These are phyloP conservation scores for Botrytis pseudocinerea DNA, from an alignment of 2,329 filamentous ascomycete species.

Conservation along the genomic window DNA sequence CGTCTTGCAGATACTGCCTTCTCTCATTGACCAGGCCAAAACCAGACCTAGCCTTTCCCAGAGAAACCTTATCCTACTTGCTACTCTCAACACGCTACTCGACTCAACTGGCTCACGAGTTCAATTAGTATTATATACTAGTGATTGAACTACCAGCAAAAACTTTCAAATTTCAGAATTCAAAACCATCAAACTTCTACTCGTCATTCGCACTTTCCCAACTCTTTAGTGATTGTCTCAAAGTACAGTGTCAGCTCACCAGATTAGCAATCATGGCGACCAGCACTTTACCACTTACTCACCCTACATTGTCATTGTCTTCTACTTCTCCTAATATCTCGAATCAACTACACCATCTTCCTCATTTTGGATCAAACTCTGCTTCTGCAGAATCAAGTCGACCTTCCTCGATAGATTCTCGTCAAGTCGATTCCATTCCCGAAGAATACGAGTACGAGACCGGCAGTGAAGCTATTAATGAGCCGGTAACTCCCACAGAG, in stretches of 20 bases:
- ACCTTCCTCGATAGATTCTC: constrained; percentile 34
- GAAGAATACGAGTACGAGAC: constrained; percentile 59
- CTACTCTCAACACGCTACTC: neutral
- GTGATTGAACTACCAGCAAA: neutral
- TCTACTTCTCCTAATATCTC: constrained; percentile 9
- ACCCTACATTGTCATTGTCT: constrained; percentile 17
- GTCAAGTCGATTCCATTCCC: constrained; percentile 54
- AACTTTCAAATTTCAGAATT: neutral
- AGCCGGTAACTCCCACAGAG: constrained; percentile 63
- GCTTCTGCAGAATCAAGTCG: constrained; percentile 28
- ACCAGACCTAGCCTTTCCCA: neutral
- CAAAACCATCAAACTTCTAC: neutral
- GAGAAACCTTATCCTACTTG: neutral
- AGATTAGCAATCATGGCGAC: constrained; percentile 18
- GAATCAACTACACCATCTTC: constrained; percentile 19
- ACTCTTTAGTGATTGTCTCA: neutral
- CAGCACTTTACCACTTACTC: constrained; percentile 11
- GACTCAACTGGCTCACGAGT: neutral
- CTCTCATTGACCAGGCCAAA: neutral
- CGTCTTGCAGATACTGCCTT: neutral
- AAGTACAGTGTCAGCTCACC: neutral
- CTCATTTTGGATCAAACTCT: constrained; percentile 5
- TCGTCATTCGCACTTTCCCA: constrained; percentile 15
- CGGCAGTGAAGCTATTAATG: constrained; percentile 58
- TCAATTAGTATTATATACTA: neutral